phyloP scores from a whole-genome alignment of 1,284 basidiomycete species.

The Porodaedalea pini region DNA sequence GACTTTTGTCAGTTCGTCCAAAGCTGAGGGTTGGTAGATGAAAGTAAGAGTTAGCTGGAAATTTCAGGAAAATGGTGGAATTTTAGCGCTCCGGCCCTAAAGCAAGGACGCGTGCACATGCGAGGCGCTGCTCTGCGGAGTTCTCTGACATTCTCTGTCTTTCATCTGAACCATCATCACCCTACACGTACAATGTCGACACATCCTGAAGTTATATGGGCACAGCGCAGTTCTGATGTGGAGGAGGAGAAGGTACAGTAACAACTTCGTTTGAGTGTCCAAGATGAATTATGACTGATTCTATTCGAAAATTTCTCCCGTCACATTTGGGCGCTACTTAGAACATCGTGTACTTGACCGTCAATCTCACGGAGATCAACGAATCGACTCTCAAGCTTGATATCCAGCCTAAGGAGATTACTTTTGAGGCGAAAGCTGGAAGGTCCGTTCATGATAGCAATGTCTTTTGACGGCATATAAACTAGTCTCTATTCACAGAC shows the following conservation, averaged over 20 bases:
- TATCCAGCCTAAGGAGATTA: conserved; percentile 59
- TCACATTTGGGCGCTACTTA: conserved; percentile 29
- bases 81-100: conserved; percentile 15
- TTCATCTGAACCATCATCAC: conserved; percentile 15
- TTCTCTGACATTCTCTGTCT: conserved; percentile 16
- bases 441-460: conserved; percentile 46
- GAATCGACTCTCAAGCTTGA: conserved; percentile 58
- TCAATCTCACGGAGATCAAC: conserved; percentile 81
- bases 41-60: no score
- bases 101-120: neutral
- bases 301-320: neutral
- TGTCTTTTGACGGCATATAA: conserved; percentile 11
- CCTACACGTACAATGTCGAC: conserved; percentile 38
- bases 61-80: neutral
- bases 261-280: neutral
- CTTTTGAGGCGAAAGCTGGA: conserved; percentile 70
- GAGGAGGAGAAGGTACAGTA: conserved; percentile 65
- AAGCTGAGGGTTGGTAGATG: neutral
- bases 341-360: conserved; percentile 82
- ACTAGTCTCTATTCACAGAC: conserved; percentile 1
- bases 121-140: neutral
- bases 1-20: no score
- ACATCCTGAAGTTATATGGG: conserved; percentile 90
- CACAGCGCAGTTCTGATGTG: conserved; percentile 74
- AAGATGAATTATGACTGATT: neutral